Evolutionary conservation across 257 asterid genomes (phyloP).

Genomic region (Solanum rostratum): DNA sequence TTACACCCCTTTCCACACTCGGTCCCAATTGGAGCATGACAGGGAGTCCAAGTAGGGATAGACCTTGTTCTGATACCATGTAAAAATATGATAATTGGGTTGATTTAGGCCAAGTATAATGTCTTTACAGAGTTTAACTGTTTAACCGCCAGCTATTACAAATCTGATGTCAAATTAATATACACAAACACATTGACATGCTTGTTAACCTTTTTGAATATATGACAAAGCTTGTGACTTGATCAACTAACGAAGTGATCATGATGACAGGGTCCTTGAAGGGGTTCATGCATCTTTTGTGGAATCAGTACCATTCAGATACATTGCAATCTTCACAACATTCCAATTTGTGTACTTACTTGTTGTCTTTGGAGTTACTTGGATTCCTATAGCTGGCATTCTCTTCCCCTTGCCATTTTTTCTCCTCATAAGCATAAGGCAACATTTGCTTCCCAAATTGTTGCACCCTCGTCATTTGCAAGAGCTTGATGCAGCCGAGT

Average conservation of each 20-base stretch:
- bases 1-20: neutral
- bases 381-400: slow-evolving; percentile 62
- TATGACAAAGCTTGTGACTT: neutral
- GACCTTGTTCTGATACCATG: neutral
- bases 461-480: slow-evolving; percentile 20
- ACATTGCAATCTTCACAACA: slow-evolving; percentile 34
- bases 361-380: slow-evolving; percentile 45
- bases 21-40: neutral
- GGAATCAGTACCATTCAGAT: slow-evolving; percentile 44
- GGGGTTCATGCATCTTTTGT: slow-evolving; percentile 42
- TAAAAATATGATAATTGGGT: neutral
- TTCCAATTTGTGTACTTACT: slow-evolving; percentile 34
- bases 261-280: slow-evolving; percentile 29
- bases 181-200: neutral
- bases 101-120: neutral
- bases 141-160: neutral
- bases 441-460: slow-evolving; percentile 40
- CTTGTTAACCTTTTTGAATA: neutral
- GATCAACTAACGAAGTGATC: neutral
- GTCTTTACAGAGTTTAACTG: neutral
- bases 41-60: neutral
- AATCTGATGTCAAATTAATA: neutral
- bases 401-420: slow-evolving; percentile 54
- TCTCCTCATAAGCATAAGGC: slow-evolving; percentile 39
- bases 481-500: slow-evolving; percentile 58